phyloP scores from a whole-genome alignment of 2,329 filamentous ascomycete genomes.

The Elsinoe australis region DNA sequence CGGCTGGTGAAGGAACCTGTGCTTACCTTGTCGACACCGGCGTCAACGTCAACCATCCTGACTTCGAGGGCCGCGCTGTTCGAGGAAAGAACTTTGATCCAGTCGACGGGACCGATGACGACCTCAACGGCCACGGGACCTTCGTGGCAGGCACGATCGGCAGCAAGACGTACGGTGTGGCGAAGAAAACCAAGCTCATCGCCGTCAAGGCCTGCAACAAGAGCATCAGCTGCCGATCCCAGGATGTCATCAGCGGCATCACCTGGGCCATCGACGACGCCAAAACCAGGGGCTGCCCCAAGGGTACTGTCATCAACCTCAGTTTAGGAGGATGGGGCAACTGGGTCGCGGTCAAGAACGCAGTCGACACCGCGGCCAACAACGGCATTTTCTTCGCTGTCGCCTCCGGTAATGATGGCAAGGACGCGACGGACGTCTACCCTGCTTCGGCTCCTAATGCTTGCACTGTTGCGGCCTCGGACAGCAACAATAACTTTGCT shows the following conservation, averaged over 20 bases:
- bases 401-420: constrained; percentile 30
- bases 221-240: constrained; percentile 31
- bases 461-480: constrained; percentile 30
- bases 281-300: constrained; percentile 26
- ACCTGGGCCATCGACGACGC: constrained; percentile 33
- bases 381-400: constrained; percentile 34
- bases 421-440: constrained; percentile 23
- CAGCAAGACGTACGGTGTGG: constrained; percentile 20
- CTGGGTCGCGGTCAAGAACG: constrained; percentile 30
- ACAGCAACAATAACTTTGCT: constrained; percentile 27
- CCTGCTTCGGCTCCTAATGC: constrained; percentile 30
- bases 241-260: constrained; percentile 30
- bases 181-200: constrained; percentile 25
- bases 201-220: constrained; percentile 30
- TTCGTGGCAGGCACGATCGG: constrained; percentile 40
- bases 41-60: constrained; percentile 24
- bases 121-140: constrained; percentile 55
- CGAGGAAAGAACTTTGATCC: constrained; percentile 22
- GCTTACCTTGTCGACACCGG: constrained; percentile 36
- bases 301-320: constrained; percentile 32
- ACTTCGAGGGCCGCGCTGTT: constrained; percentile 27
- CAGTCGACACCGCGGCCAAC: constrained; percentile 29
- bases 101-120: constrained; percentile 28
- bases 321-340: constrained; percentile 33
- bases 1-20: constrained; percentile 29